Conservation (phyloP, 1,284 basidiomycete species). For the Heimioporus retisporus region DNA sequence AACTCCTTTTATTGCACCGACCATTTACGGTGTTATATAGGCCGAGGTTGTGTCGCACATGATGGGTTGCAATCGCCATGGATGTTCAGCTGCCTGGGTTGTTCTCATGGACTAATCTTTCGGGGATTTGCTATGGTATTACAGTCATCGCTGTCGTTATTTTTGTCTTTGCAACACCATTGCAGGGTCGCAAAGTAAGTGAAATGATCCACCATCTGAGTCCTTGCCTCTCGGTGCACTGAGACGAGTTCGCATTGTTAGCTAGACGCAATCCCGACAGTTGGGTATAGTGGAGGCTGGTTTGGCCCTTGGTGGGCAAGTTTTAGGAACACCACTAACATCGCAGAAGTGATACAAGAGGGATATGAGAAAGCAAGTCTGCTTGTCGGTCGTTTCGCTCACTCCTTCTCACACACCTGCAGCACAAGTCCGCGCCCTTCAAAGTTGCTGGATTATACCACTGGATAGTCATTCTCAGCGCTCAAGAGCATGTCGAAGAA, state of each 20-base stretch:
- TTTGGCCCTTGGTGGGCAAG: conserved; percentile 26
- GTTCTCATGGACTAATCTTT: background rate
- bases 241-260: conserved; percentile 6
- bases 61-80: background rate
- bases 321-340: conserved; percentile 17
- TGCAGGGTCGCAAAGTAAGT: conserved; percentile 12
- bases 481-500: conserved; percentile 51
- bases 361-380: conserved; percentile 30
- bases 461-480: conserved; percentile 54
- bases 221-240: background rate
- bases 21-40: background rate
- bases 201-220: background rate
- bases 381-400: too few relatives aligned
- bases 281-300: conserved; percentile 24
- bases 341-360: conserved; percentile 20
- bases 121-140: background rate
- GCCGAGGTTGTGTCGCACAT: background rate
- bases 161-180: background rate
- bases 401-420: background rate
- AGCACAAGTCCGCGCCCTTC: conserved; percentile 51
- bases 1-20: too few relatives aligned
- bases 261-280: conserved; percentile 29
- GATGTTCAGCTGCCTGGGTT: background rate
- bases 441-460: conserved; percentile 49
- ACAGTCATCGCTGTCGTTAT: background rate